Evolutionary conservation across 352 stramenopile genomes (phyloP), one percentile per base, ranked within the genome.

Genomic region (Phytopythium delawarense): DNA sequence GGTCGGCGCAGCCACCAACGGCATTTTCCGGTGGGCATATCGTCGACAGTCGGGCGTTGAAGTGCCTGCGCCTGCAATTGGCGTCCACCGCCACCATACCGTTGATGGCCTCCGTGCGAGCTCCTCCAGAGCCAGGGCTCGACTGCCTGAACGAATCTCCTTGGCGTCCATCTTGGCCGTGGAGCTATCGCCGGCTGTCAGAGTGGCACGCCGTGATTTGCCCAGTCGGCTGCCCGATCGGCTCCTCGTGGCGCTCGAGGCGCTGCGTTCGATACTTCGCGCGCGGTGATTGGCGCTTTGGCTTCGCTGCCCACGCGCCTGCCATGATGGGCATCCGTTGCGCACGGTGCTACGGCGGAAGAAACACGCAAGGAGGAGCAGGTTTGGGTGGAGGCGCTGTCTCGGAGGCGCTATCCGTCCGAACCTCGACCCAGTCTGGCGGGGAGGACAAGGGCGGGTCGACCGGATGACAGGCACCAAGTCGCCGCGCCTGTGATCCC

Each of bases 331-430:
- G 40, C 5, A 11, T n/a, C 20, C 42, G 42, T 49, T 20, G 18
- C 7, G 23, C 5, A 35, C 5, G 48, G n/a, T 55, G 18, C 49
- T 21, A 55, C 49, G 49, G 49, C 49, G 49, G 49, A 55, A 55
- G 40, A 55, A 28, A 55, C n/a, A 40, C 28, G 49, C 49, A n/a
- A 8, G 28, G 28, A 39, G 49, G 49, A 55, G 48, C 13, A 9
- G 5, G 18, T 35, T 9, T 35, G 15, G 48, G 21, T 51, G 21
- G 45, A 51, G 21, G 32, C 21, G 45, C 8, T 32, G 48, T 21
- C 9, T 54, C 48, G 9, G 12, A 40, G 5, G 0, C 35, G 35
- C 12, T 40, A 7, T 40, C 35, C 7, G 35, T 40, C 35, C 12
- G 35, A 40, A 40, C 3, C 35, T 32, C 28, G 28, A 32, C 28